These are phyloP conservation scores for Aurifilum marmelostoma DNA, from an alignment of 2,329 filamentous ascomycete species.

Conservation along the genomic window DNA sequence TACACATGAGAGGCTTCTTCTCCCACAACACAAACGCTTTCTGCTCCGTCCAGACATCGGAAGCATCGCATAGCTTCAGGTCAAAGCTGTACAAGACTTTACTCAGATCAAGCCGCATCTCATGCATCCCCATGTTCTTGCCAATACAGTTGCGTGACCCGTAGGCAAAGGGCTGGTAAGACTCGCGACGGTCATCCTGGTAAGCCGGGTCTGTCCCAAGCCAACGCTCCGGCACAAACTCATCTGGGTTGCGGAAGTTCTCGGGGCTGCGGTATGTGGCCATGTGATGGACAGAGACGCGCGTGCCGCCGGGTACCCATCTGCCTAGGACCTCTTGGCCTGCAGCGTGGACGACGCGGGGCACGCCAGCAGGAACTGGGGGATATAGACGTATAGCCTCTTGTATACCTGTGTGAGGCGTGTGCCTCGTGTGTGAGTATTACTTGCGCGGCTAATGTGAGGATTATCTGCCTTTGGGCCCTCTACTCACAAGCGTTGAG, in stretches of 20 bases:
- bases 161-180: conserved; percentile 29
- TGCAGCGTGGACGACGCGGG: conserved; percentile 19
- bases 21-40: conserved; percentile 11
- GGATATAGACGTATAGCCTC: conserved; percentile 29
- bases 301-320: conserved; percentile 5
- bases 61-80: background rate
- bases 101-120: background rate
- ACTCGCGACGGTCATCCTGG: background rate
- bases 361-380: conserved; percentile 24
- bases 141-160: conserved; percentile 31
- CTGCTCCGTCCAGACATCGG: conserved; percentile 3
- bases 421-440: background rate
- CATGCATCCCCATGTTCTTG: conserved; percentile 3
- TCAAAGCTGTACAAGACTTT: conserved; percentile 10
- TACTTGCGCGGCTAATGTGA: too few relatives aligned
- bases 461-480: too few relatives aligned
- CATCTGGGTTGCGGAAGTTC: conserved; percentile 36
- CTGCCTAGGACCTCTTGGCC: conserved; percentile 22
- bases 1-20: conserved; percentile 4
- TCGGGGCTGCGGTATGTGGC: conserved; percentile 33
- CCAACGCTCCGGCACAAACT: conserved; percentile 41
- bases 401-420: conserved; percentile 31
- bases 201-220: conserved; percentile 26
- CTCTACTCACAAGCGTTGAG: conserved; percentile 40
- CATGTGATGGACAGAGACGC: conserved; percentile 39